A percentile compares a stretch with the other conserved stretches of the same genome.
Evolutionary conservation across 768 basidiomycete species (phyloP).

Genomic region (Mycena galericulata): DNA sequence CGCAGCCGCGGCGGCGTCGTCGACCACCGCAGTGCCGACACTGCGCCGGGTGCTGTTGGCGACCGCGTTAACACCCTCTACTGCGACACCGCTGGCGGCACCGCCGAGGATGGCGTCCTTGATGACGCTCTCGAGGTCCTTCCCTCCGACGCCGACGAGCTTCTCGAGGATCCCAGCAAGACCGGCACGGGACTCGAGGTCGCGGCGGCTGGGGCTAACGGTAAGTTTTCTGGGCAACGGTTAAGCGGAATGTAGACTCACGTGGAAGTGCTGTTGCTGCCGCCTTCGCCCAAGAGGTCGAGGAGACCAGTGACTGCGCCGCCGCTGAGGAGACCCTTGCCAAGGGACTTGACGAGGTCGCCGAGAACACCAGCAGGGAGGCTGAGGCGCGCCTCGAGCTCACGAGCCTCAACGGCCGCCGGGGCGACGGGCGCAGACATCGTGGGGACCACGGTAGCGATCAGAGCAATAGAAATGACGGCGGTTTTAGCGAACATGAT

Average conservation of each 20-base stretch:
- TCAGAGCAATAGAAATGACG: neutral
- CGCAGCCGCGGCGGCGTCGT: no score
- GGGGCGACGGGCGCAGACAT: neutral
- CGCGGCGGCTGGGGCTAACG: no score
- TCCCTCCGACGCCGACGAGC: slow-evolving; percentile 22
- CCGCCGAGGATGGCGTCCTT: slow-evolving; percentile 23
- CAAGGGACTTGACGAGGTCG: neutral
- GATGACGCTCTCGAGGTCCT: slow-evolving; percentile 14
- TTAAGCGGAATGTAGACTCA: no score
- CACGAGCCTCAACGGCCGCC: neutral
- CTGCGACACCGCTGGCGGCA: slow-evolving; percentile 18
- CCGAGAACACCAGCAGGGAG: neutral
- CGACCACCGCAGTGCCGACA: no score
- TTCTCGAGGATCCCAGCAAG: neutral
- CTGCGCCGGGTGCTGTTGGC: no score
- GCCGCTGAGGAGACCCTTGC: neutral
- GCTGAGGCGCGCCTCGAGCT: neutral
- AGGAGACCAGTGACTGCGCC: neutral
- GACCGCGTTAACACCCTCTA: slow-evolving; percentile 12
- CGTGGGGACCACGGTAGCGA: neutral
- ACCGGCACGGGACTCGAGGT: slow-evolving; percentile 16
- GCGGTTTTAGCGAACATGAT: neutral
- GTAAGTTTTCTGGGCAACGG: no score
- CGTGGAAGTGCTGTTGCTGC: no score
- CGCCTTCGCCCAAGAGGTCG: neutral